These are phyloP conservation scores for Cercospora citrullina DNA, from an alignment of 2,329 filamentous ascomycete species.

Conservation along the genomic window DNA sequence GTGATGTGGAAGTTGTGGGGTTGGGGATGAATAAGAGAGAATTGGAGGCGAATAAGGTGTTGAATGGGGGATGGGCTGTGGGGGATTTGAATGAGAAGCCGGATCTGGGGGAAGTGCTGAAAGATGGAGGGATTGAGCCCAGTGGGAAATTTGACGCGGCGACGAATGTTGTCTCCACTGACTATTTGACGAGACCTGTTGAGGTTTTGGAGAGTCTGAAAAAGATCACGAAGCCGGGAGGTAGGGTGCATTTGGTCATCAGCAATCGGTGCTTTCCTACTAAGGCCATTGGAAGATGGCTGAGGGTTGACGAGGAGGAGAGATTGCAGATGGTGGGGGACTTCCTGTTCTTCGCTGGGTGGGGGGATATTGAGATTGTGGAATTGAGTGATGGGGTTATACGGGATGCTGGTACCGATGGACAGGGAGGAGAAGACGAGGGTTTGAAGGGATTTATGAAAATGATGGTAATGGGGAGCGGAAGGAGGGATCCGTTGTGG, in stretches of 20 bases:
- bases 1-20: constrained; percentile 47
- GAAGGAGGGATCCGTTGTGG: constrained; percentile 46
- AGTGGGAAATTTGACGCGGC: constrained; percentile 44
- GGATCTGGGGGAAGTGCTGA: constrained; percentile 32
- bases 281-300: constrained; percentile 54
- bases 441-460: constrained; percentile 36
- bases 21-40: constrained; percentile 53
- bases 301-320: constrained; percentile 48
- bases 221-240: constrained; percentile 44
- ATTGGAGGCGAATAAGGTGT: constrained; percentile 45
- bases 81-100: constrained; percentile 50
- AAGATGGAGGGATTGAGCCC: constrained; percentile 16
- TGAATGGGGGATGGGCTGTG: constrained; percentile 39
- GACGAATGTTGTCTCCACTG: constrained; percentile 54
- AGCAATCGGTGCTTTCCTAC: constrained; percentile 57
- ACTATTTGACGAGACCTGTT: constrained; percentile 53
- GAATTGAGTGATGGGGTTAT: constrained; percentile 47
- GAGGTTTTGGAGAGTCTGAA: constrained; percentile 48
- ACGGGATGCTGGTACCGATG: constrained; percentile 19
- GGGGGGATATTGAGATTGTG: constrained; percentile 56
- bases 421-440: not conserved
- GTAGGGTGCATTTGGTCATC: constrained; percentile 52
- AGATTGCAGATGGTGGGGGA: constrained; percentile 54
- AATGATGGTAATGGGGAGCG: constrained; percentile 37
- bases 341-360: constrained; percentile 54